A percentile compares a stretch with the other conserved stretches of the same genome.
Evolutionary conservation across 805 yeast species (phyloP).

Genomic region (Yamadazyma sp.): DNA sequence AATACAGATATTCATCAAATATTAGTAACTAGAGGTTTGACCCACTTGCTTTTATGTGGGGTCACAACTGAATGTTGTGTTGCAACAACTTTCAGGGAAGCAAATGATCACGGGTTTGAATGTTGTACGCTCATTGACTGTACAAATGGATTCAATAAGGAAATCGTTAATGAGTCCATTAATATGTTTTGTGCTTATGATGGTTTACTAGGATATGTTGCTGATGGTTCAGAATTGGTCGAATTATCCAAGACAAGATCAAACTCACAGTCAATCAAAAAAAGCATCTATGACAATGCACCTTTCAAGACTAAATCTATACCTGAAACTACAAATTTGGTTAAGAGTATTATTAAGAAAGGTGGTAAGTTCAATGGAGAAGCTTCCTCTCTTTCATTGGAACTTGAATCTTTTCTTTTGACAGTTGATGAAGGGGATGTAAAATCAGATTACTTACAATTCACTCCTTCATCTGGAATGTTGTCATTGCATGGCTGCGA

Average conservation of each 20-base stretch:
- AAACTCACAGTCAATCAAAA: too few species aligned
- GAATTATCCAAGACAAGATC: neutral
- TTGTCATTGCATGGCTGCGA: slow-evolving; percentile 3
- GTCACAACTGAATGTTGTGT: slow-evolving; percentile 14
- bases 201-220: slow-evolving; percentile 26
- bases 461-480: slow-evolving; percentile 7
- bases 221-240: slow-evolving; percentile 5
- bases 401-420: slow-evolving; percentile 1
- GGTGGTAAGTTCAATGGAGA: slow-evolving; percentile 1
- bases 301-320: too few species aligned
- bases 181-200: slow-evolving; percentile 12
- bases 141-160: slow-evolving; percentile 8
- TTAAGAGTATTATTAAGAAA: slow-evolving; percentile 1
- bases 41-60: slow-evolving; percentile 10
- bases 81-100: slow-evolving; percentile 12
- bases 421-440: slow-evolving; percentile 5
- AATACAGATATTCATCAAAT: slow-evolving; percentile 11
- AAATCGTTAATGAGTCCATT: slow-evolving; percentile 6
- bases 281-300: too few species aligned
- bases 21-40: slow-evolving; percentile 11
- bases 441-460: neutral
- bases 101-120: slow-evolving; percentile 12
- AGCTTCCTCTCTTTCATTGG: neutral
- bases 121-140: slow-evolving; percentile 11
- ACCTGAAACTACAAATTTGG: neutral